Percentiles rank a stretch among this genome's conserved stretches.
phyloP scores from a whole-genome alignment of 2,329 filamentous ascomycete genomes.

The Amylocarpus encephaloides region DNA sequence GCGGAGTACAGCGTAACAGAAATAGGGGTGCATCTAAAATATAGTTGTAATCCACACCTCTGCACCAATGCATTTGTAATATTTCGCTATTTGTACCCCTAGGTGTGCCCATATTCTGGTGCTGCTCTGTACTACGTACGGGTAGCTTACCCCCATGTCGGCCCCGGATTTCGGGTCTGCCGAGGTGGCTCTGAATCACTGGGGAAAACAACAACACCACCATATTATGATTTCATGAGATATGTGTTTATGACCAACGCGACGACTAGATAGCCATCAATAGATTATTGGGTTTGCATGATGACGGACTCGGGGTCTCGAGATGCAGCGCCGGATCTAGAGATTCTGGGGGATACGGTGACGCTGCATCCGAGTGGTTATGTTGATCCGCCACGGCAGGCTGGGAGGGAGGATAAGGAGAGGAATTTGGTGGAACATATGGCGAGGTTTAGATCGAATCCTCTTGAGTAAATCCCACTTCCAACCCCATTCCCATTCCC shows the following conservation, averaged over 20 bases:
- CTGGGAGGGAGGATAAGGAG: conserved; percentile 51
- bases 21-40: too few species aligned
- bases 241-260: too few species aligned
- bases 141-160: too few species aligned
- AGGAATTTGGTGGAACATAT: conserved; percentile 73
- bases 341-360: conserved; percentile 68
- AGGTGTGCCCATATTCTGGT: too few species aligned
- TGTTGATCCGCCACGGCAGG: conserved; percentile 42
- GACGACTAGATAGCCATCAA: neutral
- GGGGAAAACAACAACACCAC: neutral
- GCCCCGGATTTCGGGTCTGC: neutral
- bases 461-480: conserved; percentile 44
- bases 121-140: too few species aligned
- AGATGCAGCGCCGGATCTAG: conserved; percentile 64
- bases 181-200: too few species aligned
- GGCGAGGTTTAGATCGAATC: conserved; percentile 73
- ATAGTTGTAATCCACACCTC: too few species aligned
- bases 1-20: too few species aligned
- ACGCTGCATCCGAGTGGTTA: conserved; percentile 69
- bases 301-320: conserved; percentile 35
- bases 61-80: too few species aligned
- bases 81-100: too few species aligned
- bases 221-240: too few species aligned
- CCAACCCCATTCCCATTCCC: neutral
- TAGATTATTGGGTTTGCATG: conserved; percentile 8